Conservation (phyloP, 108 stramenopile genomes). For the Conticribra weissflogii region DNA sequence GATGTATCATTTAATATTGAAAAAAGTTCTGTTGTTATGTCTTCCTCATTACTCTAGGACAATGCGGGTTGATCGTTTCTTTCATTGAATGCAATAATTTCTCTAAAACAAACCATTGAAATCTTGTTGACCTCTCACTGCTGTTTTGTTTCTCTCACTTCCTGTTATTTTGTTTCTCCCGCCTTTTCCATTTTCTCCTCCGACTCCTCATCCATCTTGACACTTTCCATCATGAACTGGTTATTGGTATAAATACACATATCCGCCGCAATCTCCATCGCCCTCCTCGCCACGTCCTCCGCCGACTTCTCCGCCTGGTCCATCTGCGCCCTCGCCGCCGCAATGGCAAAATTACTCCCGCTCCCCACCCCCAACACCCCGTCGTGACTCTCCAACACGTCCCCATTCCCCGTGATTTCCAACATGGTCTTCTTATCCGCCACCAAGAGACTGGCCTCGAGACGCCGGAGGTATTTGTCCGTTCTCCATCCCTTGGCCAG, state of each 20-base stretch:
- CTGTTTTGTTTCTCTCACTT: no score
- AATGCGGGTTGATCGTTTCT: no score
- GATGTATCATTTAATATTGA: no score
- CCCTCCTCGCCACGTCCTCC: constrained; percentile 88
- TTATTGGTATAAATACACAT: constrained; percentile 98
- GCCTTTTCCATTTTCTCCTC: constrained; percentile 40
- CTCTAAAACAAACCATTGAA: no score
- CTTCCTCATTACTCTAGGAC: no score
- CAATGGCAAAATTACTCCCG: constrained; percentile 81
- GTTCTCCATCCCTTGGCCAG: constrained; percentile 99
- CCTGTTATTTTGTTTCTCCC: no score
- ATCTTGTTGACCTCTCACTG: no score
- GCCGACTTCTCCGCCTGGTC: constrained; percentile 84
- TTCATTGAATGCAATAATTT: no score
- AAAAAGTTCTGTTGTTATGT: no score
- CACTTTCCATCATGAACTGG: constrained; percentile 75
- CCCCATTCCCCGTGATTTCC: constrained; percentile 97
- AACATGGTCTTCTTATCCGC: constrained; percentile 84
- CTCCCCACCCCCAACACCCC: constrained; percentile 93
- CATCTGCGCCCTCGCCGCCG: constrained; percentile 94
- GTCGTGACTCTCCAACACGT: constrained; percentile 94
- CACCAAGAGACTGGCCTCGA: constrained; percentile 93
- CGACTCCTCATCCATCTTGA: constrained; percentile 52
- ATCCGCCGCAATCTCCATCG: constrained; percentile 95
- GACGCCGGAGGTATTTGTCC: constrained; percentile 94